Evolutionary conservation across 768 basidiomycete species (phyloP).

Genomic region (Podaxis sp.): DNA sequence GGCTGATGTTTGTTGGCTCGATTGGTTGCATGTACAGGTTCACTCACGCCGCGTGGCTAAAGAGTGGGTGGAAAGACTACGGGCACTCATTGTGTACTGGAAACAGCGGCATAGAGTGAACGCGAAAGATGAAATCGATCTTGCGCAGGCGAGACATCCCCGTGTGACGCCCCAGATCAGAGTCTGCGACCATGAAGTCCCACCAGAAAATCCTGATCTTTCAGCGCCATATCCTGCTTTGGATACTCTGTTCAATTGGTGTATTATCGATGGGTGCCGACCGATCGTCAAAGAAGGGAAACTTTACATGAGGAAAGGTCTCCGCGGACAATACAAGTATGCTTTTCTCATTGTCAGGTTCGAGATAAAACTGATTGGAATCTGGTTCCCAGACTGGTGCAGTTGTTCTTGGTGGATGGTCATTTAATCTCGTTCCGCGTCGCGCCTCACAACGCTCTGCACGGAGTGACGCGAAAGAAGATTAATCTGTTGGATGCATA

Average conservation of each 20-base stretch:
- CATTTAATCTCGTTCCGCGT: constrained; percentile 74
- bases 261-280: constrained; percentile 76
- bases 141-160: constrained; percentile 59
- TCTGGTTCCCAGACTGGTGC: constrained; percentile 49
- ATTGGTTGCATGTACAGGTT: constrained; percentile 41
- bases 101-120: constrained; percentile 71
- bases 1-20: constrained; percentile 1
- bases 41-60: constrained; percentile 63
- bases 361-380: constrained; percentile 11
- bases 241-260: constrained; percentile 81
- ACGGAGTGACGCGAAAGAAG: constrained; percentile 53
- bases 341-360: constrained; percentile 25
- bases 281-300: constrained; percentile 74
- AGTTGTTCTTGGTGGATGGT: constrained; percentile 75
- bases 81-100: constrained; percentile 77
- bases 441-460: constrained; percentile 54
- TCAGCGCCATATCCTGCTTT: constrained; percentile 59
- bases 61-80: constrained; percentile 85
- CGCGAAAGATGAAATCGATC: constrained; percentile 78
- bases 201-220: constrained; percentile 55
- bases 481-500: constrained; percentile 74
- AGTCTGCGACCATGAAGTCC: constrained; percentile 37
- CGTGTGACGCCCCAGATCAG: constrained; percentile 60
- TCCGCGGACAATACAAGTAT: constrained; percentile 78
- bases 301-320: constrained; percentile 68